A percentile compares a stretch with the other conserved stretches of the same genome.
These are phyloP conservation scores for Spiraea crenata DNA, from an alignment of 331 rosid genomes.

Conservation along the genomic window DNA sequence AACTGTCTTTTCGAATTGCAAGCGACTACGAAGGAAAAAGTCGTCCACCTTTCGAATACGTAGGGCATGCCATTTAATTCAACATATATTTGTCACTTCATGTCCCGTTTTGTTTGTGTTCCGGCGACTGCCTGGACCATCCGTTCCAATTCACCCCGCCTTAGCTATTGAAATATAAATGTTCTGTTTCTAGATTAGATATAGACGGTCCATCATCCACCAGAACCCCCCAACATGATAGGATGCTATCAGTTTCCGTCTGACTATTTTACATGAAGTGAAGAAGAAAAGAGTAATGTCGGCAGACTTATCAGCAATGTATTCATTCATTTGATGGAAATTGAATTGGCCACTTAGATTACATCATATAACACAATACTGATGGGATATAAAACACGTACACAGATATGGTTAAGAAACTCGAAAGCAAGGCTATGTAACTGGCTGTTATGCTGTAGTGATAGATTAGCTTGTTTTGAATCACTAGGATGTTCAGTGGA, in stretches of 20 bases:
- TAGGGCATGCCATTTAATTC: conserved; percentile 8
- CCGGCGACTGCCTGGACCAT: neutral
- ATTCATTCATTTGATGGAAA: neutral
- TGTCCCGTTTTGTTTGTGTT: no score
- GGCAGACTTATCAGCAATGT: neutral
- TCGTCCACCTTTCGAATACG: neutral
- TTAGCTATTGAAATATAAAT: no score
- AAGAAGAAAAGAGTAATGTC: no score
- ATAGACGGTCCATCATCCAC: neutral
- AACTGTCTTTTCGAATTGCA: no score
- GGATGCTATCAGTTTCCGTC: neutral
- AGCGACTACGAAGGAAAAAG: no score
- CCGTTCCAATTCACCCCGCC: neutral
- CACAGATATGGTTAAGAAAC: neutral
- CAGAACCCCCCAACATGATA: neutral
- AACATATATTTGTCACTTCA: neutral
- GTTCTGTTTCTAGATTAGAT: neutral
- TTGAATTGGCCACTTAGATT: neutral
- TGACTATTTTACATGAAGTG: no score
- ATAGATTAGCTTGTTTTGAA: conserved; percentile 20
- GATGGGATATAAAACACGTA: neutral
- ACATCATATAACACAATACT: neutral
- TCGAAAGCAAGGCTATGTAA: neutral
- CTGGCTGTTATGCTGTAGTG: conserved; percentile 7
- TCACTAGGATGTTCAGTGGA: neutral